Evolutionary conservation across 306 rosid genomes (phyloP).

Genomic region (Comarum palustre): DNA sequence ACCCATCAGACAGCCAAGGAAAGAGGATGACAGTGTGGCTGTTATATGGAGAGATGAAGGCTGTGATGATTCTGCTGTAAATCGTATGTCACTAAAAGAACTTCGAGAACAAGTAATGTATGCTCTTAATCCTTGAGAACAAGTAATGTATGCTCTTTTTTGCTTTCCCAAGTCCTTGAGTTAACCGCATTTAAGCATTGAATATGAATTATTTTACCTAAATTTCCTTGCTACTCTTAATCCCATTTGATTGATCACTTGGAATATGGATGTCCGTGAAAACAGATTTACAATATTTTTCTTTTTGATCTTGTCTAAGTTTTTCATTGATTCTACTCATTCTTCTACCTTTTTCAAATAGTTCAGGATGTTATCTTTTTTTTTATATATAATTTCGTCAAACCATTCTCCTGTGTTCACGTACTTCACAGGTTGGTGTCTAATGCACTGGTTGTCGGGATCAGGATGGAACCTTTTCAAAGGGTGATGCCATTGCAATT

Average conservation of each 20-base stretch:
- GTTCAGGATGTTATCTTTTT: neutral
- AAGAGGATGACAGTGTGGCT: constrained; percentile 54
- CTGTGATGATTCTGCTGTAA: constrained; percentile 46
- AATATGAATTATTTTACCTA: neutral
- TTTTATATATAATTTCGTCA: neutral
- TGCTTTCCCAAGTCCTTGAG: neutral
- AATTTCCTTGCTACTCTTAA: neutral
- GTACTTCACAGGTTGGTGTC: constrained; percentile 76
- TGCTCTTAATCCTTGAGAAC: constrained; percentile 20
- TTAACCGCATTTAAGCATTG: neutral
- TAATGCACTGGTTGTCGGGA: constrained; percentile 52
- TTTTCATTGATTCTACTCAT: neutral
- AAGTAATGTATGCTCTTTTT: constrained; percentile 60
- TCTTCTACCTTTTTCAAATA: neutral
- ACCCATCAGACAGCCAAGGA: constrained; percentile 44
- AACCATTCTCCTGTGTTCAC: neutral
- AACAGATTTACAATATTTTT: neutral
- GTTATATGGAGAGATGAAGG: constrained; percentile 86
- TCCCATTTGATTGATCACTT: neutral
- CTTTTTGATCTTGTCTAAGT: neutral
- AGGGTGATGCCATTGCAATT: constrained; percentile 86
- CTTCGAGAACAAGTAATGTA: constrained; percentile 71
- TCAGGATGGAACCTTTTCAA: constrained; percentile 51
- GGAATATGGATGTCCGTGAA: neutral
- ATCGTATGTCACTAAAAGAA: constrained; percentile 56